Conservation (phyloP, 805 yeast species). For the Maudiozyma serrabonitensis region DNA sequence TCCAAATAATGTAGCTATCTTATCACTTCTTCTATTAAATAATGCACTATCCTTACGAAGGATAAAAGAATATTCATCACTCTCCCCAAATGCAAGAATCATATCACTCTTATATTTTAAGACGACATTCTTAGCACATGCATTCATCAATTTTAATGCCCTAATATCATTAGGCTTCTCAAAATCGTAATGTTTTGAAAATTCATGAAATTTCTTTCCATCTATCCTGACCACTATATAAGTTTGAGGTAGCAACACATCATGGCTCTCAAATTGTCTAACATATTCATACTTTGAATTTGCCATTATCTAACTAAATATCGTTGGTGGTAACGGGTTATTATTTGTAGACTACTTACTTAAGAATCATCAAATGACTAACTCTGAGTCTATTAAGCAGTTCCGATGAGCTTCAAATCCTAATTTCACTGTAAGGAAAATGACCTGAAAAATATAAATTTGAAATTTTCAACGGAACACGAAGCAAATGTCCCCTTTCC, state of each 20-base stretch:
- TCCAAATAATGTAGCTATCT: conserved; percentile 72
- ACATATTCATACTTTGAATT: conserved; percentile 86
- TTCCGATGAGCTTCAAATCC: background rate
- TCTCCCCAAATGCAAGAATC: conserved; percentile 81
- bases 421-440: background rate
- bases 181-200: conserved; percentile 64
- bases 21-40: conserved; percentile 74
- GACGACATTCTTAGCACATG: conserved; percentile 61
- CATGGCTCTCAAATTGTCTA: conserved; percentile 66
- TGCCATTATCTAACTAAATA: conserved; percentile 42
- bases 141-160: conserved; percentile 75
- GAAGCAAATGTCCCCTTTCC: too few species aligned
- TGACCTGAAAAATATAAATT: background rate
- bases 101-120: conserved; percentile 58
- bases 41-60: conserved; percentile 52
- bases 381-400: too few species aligned
- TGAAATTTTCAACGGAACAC: background rate
- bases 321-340: background rate
- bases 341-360: too few species aligned
- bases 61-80: conserved; percentile 88
- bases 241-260: conserved; percentile 64
- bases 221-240: conserved; percentile 80
- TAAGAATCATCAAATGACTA: too few species aligned
- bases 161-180: conserved; percentile 77
- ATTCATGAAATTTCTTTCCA: conserved; percentile 88